Percentiles rank a stretch among this genome's conserved stretches.
phyloP scores from a whole-genome alignment of 495 filamentous ascomycete genomes.

The Xylaria castorea region DNA sequence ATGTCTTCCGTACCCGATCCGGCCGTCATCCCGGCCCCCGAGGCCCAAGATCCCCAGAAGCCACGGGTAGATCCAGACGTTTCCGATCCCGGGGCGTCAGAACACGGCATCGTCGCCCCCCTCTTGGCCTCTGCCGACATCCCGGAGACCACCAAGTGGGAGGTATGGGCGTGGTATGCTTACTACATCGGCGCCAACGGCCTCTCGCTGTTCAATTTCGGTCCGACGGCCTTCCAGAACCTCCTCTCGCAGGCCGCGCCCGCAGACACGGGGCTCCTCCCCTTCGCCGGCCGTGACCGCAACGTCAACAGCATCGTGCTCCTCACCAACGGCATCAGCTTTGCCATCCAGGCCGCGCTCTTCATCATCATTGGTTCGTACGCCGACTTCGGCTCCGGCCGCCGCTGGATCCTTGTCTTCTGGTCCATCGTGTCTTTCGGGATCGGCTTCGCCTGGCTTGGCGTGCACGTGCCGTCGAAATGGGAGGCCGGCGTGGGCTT shows the following conservation, averaged over 20 bases:
- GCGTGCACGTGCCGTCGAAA: slow-evolving; percentile 61
- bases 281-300: slow-evolving; percentile 57
- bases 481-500: slow-evolving; percentile 64
- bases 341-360: slow-evolving; percentile 66
- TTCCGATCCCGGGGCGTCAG: background rate
- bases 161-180: slow-evolving; percentile 72
- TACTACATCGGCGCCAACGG: slow-evolving; percentile 76
- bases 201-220: slow-evolving; percentile 71
- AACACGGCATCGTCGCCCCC: slow-evolving; percentile 44
- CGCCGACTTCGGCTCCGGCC: slow-evolving; percentile 67
- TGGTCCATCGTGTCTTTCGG: slow-evolving; percentile 64
- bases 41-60: slow-evolving; percentile 12
- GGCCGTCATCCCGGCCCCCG: slow-evolving; percentile 17
- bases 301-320: slow-evolving; percentile 68
- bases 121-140: slow-evolving; percentile 56
- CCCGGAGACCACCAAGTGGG: slow-evolving; percentile 59
- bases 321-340: slow-evolving; percentile 67
- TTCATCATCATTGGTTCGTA: slow-evolving; percentile 67
- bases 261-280: slow-evolving; percentile 49
- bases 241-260: slow-evolving; percentile 64
- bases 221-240: slow-evolving; percentile 70
- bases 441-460: slow-evolving; percentile 70
- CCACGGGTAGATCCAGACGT: slow-evolving; percentile 10
- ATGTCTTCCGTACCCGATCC: slow-evolving; percentile 23
- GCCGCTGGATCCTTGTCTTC: slow-evolving; percentile 66